A percentile compares a stretch with the other conserved stretches of the same genome.
Evolutionary conservation across 306 rosid genomes (phyloP).

Genomic region (Lathyrus tuberosus): DNA sequence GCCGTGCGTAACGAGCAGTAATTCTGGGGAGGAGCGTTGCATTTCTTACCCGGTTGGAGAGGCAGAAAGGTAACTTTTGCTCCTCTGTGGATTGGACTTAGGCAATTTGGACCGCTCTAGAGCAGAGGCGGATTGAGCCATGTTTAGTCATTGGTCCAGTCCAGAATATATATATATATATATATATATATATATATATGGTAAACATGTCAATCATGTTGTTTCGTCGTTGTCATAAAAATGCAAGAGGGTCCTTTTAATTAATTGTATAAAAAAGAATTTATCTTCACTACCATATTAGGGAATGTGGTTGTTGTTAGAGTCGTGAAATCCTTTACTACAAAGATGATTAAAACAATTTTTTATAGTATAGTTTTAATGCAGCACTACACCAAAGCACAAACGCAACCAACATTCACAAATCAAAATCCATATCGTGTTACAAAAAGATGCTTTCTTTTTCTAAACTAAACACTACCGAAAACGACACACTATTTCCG

Average conservation of each 20-base stretch:
- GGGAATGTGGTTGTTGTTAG: background rate
- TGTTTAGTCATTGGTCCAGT: too few species aligned
- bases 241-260: background rate
- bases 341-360: background rate
- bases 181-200: too few species aligned
- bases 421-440: slow-evolving; percentile 36
- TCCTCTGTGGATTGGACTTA: too few species aligned
- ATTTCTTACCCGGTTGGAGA: too few species aligned
- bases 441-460: background rate
- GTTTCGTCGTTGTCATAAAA: too few species aligned
- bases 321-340: slow-evolving; percentile 16
- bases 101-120: too few species aligned
- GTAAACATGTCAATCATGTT: too few species aligned
- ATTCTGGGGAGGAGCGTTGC: too few species aligned
- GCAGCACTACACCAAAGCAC: background rate
- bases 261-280: background rate
- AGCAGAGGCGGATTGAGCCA: too few species aligned
- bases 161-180: too few species aligned
- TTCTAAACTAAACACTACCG: background rate
- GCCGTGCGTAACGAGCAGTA: too few species aligned
- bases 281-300: background rate
- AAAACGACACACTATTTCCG: slow-evolving; percentile 13
- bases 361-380: background rate
- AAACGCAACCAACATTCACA: background rate
- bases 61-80: too few species aligned